Evolutionary conservation across 2,329 filamentous ascomycete species (phyloP).

Genomic region (Phyllosticta ampelicida): DNA sequence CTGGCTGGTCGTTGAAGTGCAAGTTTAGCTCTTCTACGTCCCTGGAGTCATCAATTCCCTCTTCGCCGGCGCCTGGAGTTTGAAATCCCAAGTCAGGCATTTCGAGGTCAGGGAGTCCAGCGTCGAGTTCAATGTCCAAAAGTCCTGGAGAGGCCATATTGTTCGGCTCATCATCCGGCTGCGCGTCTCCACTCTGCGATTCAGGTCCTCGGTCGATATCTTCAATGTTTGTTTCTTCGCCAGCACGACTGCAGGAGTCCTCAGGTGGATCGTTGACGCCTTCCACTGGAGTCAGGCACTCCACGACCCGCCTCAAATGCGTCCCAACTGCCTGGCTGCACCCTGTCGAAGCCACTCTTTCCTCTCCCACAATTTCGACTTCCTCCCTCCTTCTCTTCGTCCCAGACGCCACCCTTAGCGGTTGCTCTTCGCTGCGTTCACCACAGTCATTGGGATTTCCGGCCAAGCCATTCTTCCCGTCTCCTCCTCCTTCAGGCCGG

Average conservation of each 20-base stretch:
- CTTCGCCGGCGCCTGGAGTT: not conserved
- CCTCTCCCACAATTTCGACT: not conserved
- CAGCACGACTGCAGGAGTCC: not conserved
- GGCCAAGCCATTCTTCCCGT: not conserved
- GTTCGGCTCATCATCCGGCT: not conserved
- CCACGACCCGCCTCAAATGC: slow-evolving; percentile 1
- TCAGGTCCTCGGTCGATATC: not conserved
- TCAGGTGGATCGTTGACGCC: not conserved
- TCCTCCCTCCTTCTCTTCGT: not conserved
- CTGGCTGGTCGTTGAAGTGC: not conserved
- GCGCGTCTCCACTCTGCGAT: not conserved
- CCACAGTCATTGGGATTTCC: not conserved
- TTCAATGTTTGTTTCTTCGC: not conserved
- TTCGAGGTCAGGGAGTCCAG: not conserved
- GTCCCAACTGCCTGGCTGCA: not conserved
- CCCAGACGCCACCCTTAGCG: not conserved
- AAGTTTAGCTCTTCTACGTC: not conserved
- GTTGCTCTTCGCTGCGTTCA: not conserved
- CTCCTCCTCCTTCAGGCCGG: not conserved
- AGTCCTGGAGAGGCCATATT: not conserved
- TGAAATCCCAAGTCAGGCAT: not conserved
- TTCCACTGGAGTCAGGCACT: not conserved
- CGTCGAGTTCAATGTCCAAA: not conserved
- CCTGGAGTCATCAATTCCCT: not conserved
- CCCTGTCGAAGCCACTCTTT: not conserved